Conservation (phyloP, 2,329 filamentous ascomycete genomes). For the Sporothrix variecibatus region DNA sequence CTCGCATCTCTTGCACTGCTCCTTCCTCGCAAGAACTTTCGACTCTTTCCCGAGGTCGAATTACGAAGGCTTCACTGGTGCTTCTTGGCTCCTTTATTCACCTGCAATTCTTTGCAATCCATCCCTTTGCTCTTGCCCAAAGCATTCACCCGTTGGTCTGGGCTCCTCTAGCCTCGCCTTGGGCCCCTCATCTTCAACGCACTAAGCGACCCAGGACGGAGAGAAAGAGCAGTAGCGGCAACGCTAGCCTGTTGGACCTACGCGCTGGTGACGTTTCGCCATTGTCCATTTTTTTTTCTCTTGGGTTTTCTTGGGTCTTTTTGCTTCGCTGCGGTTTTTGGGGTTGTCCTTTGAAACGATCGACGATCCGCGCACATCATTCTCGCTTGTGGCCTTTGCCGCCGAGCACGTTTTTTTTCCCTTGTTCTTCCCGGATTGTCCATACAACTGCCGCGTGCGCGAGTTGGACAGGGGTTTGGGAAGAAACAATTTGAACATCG, state of each 20-base stretch:
- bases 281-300: constrained; percentile 4
- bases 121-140: neutral
- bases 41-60: neutral
- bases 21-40: neutral
- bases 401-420: neutral
- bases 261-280: constrained; percentile 1
- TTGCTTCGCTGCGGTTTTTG: neutral
- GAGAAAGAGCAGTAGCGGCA: neutral
- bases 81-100: neutral
- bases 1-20: neutral
- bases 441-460: neutral
- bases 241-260: neutral
- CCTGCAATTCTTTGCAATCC: neutral
- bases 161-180: constrained; percentile 4
- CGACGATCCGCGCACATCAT: neutral
- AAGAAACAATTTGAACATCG: neutral
- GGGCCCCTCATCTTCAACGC: neutral
- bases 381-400: neutral
- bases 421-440: neutral
- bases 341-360: neutral
- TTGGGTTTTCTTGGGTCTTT: neutral
- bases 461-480: neutral
- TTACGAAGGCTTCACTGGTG: neutral
- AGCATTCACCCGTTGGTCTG: neutral
- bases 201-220: neutral